Conservation (phyloP, 768 basidiomycete species). For the Mycena epipterygia region DNA sequence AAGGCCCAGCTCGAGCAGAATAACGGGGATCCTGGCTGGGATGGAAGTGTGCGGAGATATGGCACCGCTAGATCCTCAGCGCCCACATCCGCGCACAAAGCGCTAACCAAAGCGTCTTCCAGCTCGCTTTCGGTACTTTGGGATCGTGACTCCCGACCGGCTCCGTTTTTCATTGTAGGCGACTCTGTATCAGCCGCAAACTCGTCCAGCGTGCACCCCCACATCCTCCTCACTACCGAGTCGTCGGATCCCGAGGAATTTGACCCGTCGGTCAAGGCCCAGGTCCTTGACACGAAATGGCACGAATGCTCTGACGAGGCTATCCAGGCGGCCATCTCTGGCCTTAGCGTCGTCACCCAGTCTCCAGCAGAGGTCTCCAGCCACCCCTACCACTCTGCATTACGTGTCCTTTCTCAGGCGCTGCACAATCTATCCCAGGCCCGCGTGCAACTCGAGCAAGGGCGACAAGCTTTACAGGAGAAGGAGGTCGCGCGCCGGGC, state of each 20-base stretch:
- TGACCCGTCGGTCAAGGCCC: conserved; percentile 49
- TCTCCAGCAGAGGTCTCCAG: conserved; percentile 60
- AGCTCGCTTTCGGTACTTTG: conserved; percentile 57
- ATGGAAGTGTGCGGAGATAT: conserved; percentile 11
- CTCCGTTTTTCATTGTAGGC: conserved; percentile 61
- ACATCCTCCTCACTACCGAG: conserved; percentile 39
- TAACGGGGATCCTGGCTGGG: conserved; percentile 4
- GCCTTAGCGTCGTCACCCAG: conserved; percentile 57
- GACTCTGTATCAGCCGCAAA: conserved; percentile 3
- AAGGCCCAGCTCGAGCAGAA: conserved; percentile 72
- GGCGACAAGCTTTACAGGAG: conserved; percentile 64
- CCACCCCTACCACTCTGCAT: conserved; percentile 75
- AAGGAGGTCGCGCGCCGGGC: conserved; percentile 67
- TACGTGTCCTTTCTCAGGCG: conserved; percentile 80
- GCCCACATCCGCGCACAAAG: conserved; percentile 23
- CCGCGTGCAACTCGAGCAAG: conserved; percentile 76
- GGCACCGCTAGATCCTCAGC: conserved; percentile 28
- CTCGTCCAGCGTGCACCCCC: conserved; percentile 18
- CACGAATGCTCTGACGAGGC: conserved; percentile 84
- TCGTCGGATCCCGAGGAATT: conserved; percentile 53
- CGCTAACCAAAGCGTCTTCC: conserved; percentile 42
- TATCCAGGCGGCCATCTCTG: conserved; percentile 74
- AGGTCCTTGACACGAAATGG: conserved; percentile 79
- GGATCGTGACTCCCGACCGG: conserved; percentile 49
- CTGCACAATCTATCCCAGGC: conserved; percentile 69